Evolutionary conservation across 2,329 filamentous ascomycete species (phyloP).

Genomic region (Xylaria multiplex): DNA sequence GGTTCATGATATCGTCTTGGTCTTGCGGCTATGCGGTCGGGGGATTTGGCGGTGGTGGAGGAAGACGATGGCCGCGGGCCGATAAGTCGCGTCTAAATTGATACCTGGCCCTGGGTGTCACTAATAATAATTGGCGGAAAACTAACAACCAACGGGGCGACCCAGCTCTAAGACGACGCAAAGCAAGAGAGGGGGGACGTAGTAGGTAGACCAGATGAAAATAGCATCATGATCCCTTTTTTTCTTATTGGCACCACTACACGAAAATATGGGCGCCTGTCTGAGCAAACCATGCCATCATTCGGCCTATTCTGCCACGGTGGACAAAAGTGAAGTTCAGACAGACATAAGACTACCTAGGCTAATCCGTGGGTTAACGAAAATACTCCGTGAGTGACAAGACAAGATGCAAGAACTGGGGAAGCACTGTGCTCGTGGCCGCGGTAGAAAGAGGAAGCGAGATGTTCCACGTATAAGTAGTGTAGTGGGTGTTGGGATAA

Average conservation of each 20-base stretch:
- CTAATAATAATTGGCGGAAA: conserved; percentile 14
- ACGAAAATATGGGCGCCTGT: conserved; percentile 8
- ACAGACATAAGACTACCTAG: conserved; percentile 4
- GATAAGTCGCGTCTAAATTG: conserved; percentile 39
- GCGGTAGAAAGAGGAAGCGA: conserved; percentile 10
- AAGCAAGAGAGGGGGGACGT: conserved; percentile 6
- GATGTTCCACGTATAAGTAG: conserved; percentile 18
- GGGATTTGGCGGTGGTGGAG: conserved; percentile 30
- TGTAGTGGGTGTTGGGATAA: conserved; percentile 19
- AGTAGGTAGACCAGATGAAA: conserved; percentile 6
- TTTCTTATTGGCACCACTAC: conserved; percentile 7
- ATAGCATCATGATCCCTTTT: conserved; percentile 2
- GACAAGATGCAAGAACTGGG: background rate
- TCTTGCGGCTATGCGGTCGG: conserved; percentile 29
- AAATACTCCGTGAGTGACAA: conserved; percentile 10
- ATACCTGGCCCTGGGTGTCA: conserved; percentile 29
- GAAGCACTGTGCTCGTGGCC: conserved; percentile 11
- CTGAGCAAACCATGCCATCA: conserved; percentile 2
- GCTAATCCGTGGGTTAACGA: conserved; percentile 17
- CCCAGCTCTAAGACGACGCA: conserved; percentile 15
- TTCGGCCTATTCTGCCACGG: background rate
- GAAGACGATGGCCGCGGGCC: conserved; percentile 38
- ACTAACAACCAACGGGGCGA: conserved; percentile 1
- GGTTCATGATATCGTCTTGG: conserved; percentile 23
- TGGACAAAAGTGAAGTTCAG: conserved; percentile 15